Evolutionary conservation across 208 protist genomes (phyloP).

Genomic region (Naegleria lovaniensis): DNA sequence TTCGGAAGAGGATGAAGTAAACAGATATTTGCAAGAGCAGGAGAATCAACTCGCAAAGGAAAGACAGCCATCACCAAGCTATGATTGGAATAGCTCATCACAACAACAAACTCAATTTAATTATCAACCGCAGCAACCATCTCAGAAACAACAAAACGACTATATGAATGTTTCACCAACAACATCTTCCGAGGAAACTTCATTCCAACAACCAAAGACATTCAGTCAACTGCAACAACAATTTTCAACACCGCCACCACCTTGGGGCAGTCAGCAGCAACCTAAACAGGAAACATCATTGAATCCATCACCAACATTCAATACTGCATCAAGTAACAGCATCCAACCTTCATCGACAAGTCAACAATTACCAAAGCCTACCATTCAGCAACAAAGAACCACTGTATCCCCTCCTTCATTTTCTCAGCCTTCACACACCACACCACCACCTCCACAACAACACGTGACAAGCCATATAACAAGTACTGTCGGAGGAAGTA

Average conservation of each 20-base stretch:
- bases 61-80: background rate
- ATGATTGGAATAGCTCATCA: background rate
- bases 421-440: background rate
- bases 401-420: background rate
- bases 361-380: background rate
- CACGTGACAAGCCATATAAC: background rate
- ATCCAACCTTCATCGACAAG: background rate
- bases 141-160: background rate
- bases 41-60: background rate
- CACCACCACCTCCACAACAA: background rate
- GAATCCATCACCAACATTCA: background rate
- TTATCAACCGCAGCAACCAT: background rate
- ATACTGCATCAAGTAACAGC: background rate
- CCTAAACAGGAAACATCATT: background rate
- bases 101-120: background rate
- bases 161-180: background rate
- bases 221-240: background rate
- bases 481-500: background rate
- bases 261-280: background rate
- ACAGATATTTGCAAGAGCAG: background rate
- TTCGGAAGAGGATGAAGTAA: background rate
- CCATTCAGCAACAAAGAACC: background rate
- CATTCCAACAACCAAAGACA: background rate
- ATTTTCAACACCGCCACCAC: background rate
- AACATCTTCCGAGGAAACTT: background rate